Base-by-base conservation (phyloP, 768 basidiomycete genomes). In the Chalciporus piperatus region DNA sequence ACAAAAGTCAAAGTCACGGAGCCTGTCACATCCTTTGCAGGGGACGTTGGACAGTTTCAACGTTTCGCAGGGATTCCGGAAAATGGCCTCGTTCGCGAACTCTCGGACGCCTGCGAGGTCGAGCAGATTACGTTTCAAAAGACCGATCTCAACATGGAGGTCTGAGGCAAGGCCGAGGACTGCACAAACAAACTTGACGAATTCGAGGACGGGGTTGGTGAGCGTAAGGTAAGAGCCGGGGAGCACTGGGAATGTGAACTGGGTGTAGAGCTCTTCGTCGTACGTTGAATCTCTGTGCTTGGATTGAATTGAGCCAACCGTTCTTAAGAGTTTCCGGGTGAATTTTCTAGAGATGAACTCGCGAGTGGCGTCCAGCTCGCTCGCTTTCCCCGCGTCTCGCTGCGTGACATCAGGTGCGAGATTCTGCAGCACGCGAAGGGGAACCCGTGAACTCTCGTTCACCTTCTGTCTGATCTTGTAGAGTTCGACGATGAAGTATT, bases 1-100 rank as follows among this genome's bases (percentile, higher is more conserved):
- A 66, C 96, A 98, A 62, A 99, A 89, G 68, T 99, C 97, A 61
- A 99, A 90, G 66, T 96, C 93, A 3, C 89, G 82, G 53, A 94
- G 77, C 13, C 75, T 71, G 66, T 93, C 94, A 70, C 91, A 98
- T 61, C 85, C 81, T 38, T 81, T 83, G 66, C 96, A 98, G 27
- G 95, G 89, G 33, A 98, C 87, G 65, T 90, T 90, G 40, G 84
- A 75, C 23, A 98, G 69, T 59, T 88, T 87, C 49, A 96, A 77
- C 9, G 90, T 83, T 64, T 92, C 87, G 72, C 94, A 98, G 0
- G 95, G 95, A 65, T 97, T 97, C 47, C 83, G 82, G 77, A 95
- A 99, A 1, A 77, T 68, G 4, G 94, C 94, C 45, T 94, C 89
- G 47, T 74, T 73, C 7, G 92, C 84, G 61, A 96, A 98, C 67